These are phyloP conservation scores for Ettlia oleoabundans DNA, from an alignment of 139 green algal species.

Conservation along the genomic window DNA sequence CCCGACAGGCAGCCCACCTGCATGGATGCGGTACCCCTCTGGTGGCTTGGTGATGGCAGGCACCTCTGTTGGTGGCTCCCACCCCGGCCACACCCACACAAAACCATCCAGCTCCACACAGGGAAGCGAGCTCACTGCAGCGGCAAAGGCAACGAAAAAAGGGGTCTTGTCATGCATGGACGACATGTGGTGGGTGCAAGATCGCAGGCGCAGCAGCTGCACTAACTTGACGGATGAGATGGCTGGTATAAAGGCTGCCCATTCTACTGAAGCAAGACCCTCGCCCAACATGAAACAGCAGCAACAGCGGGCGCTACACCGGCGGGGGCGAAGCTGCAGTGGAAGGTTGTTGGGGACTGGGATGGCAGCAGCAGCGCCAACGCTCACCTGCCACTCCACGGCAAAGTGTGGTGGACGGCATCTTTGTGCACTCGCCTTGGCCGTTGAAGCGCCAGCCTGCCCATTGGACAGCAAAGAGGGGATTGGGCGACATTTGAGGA, in stretches of 20 bases:
- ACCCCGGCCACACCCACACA: conserved; percentile 94
- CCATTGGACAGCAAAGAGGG: too few relatives aligned
- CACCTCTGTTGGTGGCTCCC: conserved; percentile 53
- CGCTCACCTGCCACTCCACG: conserved; percentile 56
- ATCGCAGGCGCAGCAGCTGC: background rate
- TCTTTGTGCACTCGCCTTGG: conserved; percentile 86
- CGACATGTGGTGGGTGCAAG: background rate
- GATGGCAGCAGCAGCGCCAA: too few relatives aligned
- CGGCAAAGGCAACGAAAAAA: background rate
- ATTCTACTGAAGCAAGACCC: too few relatives aligned
- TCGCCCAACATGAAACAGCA: too few relatives aligned
- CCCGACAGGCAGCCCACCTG: conserved; percentile 42
- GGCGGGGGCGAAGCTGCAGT: too few relatives aligned
- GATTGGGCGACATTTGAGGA: too few relatives aligned
- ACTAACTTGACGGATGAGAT: too few relatives aligned
- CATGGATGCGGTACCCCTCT: conserved; percentile 81
- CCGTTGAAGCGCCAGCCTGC: conserved; percentile 92
- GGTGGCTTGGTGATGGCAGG: conserved; percentile 64
- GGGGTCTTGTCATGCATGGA: conserved; percentile 43
- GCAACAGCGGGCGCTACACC: too few relatives aligned
- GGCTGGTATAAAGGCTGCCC: too few relatives aligned
- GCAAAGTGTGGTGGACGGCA: conserved; percentile 88
- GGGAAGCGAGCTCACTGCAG: conserved; percentile 18
- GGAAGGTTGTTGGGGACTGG: too few relatives aligned
- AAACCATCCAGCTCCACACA: conserved; percentile 63